phyloP scores from a whole-genome alignment of 2,329 filamentous ascomycete genomes.

The Monosporascus sp. region DNA sequence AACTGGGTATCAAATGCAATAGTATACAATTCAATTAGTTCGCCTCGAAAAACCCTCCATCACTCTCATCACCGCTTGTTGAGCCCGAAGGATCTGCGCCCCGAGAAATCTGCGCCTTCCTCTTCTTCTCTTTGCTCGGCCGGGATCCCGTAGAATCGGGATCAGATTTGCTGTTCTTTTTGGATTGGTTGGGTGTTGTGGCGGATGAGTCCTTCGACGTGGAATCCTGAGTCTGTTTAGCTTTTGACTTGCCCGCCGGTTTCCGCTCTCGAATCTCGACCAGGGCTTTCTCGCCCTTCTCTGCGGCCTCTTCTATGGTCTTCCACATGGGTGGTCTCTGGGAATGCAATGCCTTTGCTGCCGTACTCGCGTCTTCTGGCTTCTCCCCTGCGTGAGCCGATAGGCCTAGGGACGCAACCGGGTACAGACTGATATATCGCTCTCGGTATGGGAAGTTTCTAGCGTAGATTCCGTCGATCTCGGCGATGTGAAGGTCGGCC shows the following conservation, averaged over 20 bases:
- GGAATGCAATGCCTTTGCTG: slow-evolving; percentile 37
- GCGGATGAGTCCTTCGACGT: slow-evolving; percentile 7
- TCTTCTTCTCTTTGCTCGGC: slow-evolving; percentile 19
- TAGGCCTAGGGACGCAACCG: slow-evolving; percentile 24
- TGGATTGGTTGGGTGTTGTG: slow-evolving; percentile 6
- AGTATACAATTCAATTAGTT: slow-evolving; percentile 4
- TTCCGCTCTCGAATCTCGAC: slow-evolving; percentile 24
- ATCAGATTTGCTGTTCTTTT: slow-evolving; percentile 8
- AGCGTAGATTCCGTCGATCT: slow-evolving; percentile 74
- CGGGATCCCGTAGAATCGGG: slow-evolving; percentile 7
- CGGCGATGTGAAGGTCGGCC: slow-evolving; percentile 57
- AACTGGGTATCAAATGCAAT: background rate
- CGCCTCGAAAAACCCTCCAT: slow-evolving; percentile 55
- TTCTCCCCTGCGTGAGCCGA: slow-evolving; percentile 33
- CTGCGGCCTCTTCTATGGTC: slow-evolving; percentile 59
- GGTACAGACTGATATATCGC: slow-evolving; percentile 63
- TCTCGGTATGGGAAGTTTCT: slow-evolving; percentile 67
- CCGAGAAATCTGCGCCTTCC: slow-evolving; percentile 32
- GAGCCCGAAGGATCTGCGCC: slow-evolving; percentile 19
- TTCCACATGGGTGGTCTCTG: slow-evolving; percentile 61
- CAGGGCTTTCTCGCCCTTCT: slow-evolving; percentile 20
- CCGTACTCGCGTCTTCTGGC: slow-evolving; percentile 35
- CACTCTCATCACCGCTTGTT: slow-evolving; percentile 41
- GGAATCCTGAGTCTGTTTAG: slow-evolving; percentile 4
- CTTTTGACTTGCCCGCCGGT: slow-evolving; percentile 5